Base-by-base conservation (phyloP, 2,329 filamentous ascomycete species). In the Tolypocladium paradoxum region DNA sequence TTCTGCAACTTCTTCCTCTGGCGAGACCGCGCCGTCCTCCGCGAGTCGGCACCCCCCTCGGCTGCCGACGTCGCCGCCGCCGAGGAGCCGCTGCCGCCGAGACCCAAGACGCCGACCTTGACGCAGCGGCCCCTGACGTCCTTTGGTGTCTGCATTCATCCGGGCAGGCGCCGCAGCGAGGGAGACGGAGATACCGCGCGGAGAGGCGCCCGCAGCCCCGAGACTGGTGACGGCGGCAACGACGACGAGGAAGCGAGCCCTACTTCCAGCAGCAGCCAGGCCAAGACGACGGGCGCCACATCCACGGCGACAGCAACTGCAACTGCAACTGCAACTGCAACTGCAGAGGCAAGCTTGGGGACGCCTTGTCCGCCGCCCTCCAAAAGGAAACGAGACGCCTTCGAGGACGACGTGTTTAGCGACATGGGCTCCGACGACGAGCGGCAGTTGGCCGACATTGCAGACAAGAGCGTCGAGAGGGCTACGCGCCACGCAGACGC, bases 1-100 rank as follows among this genome's bases (percentile, higher is more conserved):
- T 63, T 65, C 48, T 78, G 75, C 61, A 52, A 60, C 7, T 75
- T 77, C 59, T 78, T 75, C 54, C 58, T 76, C 24, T 77, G 70
- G 69, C 64, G 67, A n/a, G 68, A 75, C 8, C 63, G 65, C 1
- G 72, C 73, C 11, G 55, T 59, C 35, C 51, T 56, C 22, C 64
- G 65, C 5, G 64, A 72, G 57, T 61, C 54, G 0, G 62, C 60
- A 4, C 53, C 61, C 35, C 45, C 53, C 6, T 49, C 55, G 9
- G 58, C 38, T 12, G 48, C 27, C 3, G 49, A 48, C 31, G 54
- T 57, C 27, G 49, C 6, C 16, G 49, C 27, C 22, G 14, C 47
- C 31, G 24, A 50, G 34, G 33, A 31, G 20, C 20, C 27, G 14
- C 50, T 9, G n/a, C 51, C 57, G 16, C 53, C 60, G 11, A 57